A percentile compares a stretch with the other conserved stretches of the same genome.
Evolutionary conservation across 495 filamentous ascomycete genomes (phyloP).

Genomic region (Podospora anserina): DNA sequence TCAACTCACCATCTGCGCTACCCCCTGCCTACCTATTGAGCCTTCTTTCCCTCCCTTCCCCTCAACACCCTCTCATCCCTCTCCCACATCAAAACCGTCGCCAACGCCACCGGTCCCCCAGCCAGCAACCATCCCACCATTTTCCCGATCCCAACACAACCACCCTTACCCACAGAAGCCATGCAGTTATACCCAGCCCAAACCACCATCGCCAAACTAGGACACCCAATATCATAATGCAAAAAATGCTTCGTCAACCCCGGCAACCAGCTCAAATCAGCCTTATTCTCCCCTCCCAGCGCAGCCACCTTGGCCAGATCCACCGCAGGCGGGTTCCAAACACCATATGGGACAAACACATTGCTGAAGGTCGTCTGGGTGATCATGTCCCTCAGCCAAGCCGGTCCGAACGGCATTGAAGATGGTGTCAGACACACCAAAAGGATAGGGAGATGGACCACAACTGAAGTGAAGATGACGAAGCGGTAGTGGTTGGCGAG

Average conservation of each 20-base stretch:
- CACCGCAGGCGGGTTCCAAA: neutral
- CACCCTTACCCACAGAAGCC: neutral
- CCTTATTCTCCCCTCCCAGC: neutral
- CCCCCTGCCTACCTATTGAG: neutral
- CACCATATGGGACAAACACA: neutral
- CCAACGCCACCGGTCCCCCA: neutral
- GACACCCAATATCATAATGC: constrained; percentile 2
- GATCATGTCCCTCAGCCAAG: neutral
- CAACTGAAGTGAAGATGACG: neutral
- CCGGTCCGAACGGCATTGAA: neutral
- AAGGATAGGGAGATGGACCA: neutral
- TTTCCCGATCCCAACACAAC: neutral
- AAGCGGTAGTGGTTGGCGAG: neutral
- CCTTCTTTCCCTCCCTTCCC: neutral
- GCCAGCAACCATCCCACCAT: neutral
- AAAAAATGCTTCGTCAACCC: neutral
- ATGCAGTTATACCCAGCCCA: neutral
- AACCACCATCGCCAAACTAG: neutral
- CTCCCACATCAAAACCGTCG: constrained; percentile 4
- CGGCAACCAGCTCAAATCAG: neutral
- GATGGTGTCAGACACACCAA: neutral
- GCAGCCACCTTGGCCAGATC: neutral
- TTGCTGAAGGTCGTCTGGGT: neutral
- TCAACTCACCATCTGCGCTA: too few relatives aligned
- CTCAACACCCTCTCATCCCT: neutral